Conservation (phyloP, 2,329 filamentous ascomycete species). For the Tolypocladium paradoxum region DNA sequence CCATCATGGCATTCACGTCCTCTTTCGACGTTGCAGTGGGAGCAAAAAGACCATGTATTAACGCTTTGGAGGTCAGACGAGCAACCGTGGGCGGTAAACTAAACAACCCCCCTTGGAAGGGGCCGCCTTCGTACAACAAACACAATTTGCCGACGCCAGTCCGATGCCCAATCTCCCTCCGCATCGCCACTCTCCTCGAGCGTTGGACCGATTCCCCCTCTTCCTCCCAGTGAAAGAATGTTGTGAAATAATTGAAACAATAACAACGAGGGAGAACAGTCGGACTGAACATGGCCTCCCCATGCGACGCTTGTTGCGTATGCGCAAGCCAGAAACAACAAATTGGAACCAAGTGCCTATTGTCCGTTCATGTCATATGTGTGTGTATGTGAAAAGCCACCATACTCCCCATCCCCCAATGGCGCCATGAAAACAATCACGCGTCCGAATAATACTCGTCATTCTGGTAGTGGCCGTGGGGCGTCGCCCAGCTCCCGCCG, state of each 20-base stretch:
- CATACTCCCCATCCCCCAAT: background rate
- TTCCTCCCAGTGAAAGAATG: background rate
- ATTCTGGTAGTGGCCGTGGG: slow-evolving; percentile 34
- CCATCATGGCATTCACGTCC: background rate
- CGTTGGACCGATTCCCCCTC: background rate
- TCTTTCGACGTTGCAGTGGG: background rate
- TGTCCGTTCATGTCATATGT: background rate
- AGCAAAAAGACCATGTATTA: background rate
- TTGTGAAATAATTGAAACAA: background rate
- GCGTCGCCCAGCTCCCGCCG: slow-evolving; percentile 30
- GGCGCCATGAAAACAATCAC: slow-evolving; percentile 15
- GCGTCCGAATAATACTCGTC: slow-evolving; percentile 47
- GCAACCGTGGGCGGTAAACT: background rate
- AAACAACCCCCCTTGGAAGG: background rate
- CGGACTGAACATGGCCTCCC: background rate
- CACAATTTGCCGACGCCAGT: background rate
- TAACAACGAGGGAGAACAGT: background rate
- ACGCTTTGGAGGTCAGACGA: background rate
- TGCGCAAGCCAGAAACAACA: background rate
- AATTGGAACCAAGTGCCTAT: background rate
- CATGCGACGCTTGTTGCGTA: background rate
- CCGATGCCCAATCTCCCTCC: background rate
- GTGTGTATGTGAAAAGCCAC: background rate
- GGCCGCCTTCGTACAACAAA: background rate
- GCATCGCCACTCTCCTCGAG: background rate